Evolutionary conservation across 108 stramenopile genomes (phyloP), one percentile per base, ranked within the genome.

Genomic region (Ochromonas danica): DNA sequence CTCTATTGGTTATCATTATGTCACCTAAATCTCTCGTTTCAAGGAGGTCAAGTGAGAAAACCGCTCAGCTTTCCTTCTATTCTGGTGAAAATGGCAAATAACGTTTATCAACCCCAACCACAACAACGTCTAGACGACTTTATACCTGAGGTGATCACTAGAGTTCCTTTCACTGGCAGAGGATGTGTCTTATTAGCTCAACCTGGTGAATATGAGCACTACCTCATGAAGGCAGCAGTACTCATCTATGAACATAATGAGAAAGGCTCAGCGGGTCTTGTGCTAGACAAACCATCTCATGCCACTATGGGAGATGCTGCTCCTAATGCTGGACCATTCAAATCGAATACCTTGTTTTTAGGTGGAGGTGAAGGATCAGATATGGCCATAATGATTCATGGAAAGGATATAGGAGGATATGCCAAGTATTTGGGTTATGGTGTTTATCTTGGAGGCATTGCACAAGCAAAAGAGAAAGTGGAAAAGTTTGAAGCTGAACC

Each of bases 321-420:
- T 36, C 63, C 63, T 67, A 10, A 6, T 6, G 6, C 25, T 28
- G 35, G 35, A 6, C 6, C 25, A 36, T 67, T 67, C 31, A 25
- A 67, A 35, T 6, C 27, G 6, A 67, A 67, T 36, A 22, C 35
- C 3, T 35, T 67, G 31, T 67, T 67, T 36, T 14, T 67, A 25
- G 63, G 63, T 36, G 63, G 63, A 14, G 30, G 30, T 36, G 33
- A 67, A 31, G 63, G 63, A 31, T 10, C 27, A 35, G 63, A 67
- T 67, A 28, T 67, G 33, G 63, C 63, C 3, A 36, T 67, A 36
- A 67, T 67, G 63, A 31, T 67, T 67, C 63, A 67, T 25, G 22
- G 45, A 14, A 22, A 22, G 45, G 22, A 6, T 51, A 51, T 51
- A 51, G 30, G 31, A 33, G 31, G 17, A 3, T 31, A 3, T 28